Base-by-base conservation (phyloP, 1,284 basidiomycete genomes). In the Leccinum pachyderme region DNA sequence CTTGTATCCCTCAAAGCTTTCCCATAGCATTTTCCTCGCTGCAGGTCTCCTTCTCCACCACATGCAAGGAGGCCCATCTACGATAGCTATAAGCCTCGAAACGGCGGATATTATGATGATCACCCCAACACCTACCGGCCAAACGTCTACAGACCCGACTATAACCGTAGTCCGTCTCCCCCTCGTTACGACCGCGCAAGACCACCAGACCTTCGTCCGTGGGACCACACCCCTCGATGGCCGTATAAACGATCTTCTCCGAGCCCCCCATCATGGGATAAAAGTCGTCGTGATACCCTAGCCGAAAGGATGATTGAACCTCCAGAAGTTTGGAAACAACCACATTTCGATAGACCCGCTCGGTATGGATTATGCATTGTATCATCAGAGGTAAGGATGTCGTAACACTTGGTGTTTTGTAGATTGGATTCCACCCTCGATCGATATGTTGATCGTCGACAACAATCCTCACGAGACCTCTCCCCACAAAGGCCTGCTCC, bases 231-330 rank as follows among this genome's bases (percentile, higher is more conserved):
- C 27, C 45, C 66, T 49, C 62, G 65, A 52, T 75, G 70, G 75
- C 59, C 56, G 18, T 48, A 62, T 55, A 68, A 65, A 43, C 63
- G 62, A 58, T 59, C 71, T 43, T 65, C 71, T 41, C 65, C 75
- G 46, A 65, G 73, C 56, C 66, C 73, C 52, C 64, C 72, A 29
- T 61, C 70, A 52, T 67, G 62, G 57, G 70, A 71, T 50, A 69
- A 54, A 62, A 66, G 44, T 61, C 68, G 69, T 52, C 76, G 75
- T 53, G 79, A 78, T 58, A 71, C 66, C 53, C 66, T 80, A 55
- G 75, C 81, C 25, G 77, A 80, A 56, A 75, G 84, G 57, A 80
- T 83, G 76, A 83, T 88, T 64, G 87, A 89, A 68, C 84, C 87
- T 24, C 86, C 85, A 33, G 82, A 83, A 27, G 71, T 75, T 48